These are phyloP conservation scores for Amylostereum areolatum DNA, from an alignment of 1,284 basidiomycete genomes.

Conservation along the genomic window DNA sequence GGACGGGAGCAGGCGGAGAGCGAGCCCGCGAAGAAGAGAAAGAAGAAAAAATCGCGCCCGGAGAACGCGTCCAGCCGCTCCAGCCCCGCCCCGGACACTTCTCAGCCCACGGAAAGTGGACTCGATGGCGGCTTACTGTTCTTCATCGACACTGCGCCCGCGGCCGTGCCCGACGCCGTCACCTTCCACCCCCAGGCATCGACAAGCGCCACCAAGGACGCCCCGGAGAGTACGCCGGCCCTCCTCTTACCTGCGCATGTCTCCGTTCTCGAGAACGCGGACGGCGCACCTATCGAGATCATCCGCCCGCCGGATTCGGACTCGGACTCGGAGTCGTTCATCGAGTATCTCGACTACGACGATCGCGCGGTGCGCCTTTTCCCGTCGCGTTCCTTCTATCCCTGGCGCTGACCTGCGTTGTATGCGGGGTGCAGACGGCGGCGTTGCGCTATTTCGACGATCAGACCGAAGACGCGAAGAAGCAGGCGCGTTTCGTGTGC, in stretches of 20 bases:
- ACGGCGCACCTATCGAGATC: slow-evolving; percentile 37
- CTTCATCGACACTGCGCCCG: slow-evolving; percentile 46
- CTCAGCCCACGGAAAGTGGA: too few relatives aligned
- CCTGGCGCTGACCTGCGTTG: background rate
- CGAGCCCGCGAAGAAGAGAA: too few relatives aligned
- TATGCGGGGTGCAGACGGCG: slow-evolving; percentile 27
- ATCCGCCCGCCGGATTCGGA: slow-evolving; percentile 33
- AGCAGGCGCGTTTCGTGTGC: slow-evolving; percentile 45
- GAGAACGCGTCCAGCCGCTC: too few relatives aligned
- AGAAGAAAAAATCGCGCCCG: too few relatives aligned
- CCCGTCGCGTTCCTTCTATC: background rate
- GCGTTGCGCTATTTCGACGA: slow-evolving; percentile 59
- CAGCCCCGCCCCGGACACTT: too few relatives aligned
- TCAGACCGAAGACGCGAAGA: slow-evolving; percentile 26
- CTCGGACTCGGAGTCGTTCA: slow-evolving; percentile 51
- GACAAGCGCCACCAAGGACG: background rate
- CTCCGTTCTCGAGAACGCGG: slow-evolving; percentile 36
- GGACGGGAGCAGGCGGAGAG: too few relatives aligned
- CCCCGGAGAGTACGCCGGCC: slow-evolving; percentile 12
- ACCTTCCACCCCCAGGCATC: slow-evolving; percentile 2
- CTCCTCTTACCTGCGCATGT: slow-evolving; percentile 65
- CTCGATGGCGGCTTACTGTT: slow-evolving; percentile 29
- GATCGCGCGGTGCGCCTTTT: slow-evolving; percentile 43
- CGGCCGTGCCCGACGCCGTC: slow-evolving; percentile 17
- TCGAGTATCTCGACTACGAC: slow-evolving; percentile 71